phyloP scores from a whole-genome alignment of 768 basidiomycete genomes.

The Mycena latifolia region DNA sequence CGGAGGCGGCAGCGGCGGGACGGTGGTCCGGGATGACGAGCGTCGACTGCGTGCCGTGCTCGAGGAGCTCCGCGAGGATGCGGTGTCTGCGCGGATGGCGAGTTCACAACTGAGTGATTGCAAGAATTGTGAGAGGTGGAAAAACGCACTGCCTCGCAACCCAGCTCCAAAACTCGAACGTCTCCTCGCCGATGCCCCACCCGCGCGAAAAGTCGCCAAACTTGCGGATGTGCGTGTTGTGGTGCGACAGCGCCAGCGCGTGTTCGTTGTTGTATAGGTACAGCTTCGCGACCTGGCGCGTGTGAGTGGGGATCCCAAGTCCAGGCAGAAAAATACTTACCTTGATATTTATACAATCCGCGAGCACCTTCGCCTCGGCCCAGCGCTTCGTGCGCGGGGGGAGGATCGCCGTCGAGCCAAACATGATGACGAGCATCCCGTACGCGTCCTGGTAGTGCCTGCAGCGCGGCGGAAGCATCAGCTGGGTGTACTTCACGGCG shows the following conservation, averaged over 20 bases:
- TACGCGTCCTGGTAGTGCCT: slow-evolving; percentile 98
- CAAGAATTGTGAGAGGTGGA: too few relatives aligned
- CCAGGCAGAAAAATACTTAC: slow-evolving; percentile 51
- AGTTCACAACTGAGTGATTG: neutral
- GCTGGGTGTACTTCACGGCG: slow-evolving; percentile 22
- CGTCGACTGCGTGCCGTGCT: slow-evolving; percentile 78
- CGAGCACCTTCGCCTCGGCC: slow-evolving; percentile 98
- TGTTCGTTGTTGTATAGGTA: slow-evolving; percentile 94
- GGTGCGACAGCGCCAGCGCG: slow-evolving; percentile 81
- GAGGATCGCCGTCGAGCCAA: slow-evolving; percentile 86
- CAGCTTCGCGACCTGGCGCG: slow-evolving; percentile 82
- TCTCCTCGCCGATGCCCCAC: slow-evolving; percentile 98
- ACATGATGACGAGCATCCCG: slow-evolving; percentile 86
- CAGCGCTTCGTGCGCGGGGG: slow-evolving; percentile 96
- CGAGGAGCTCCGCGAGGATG: slow-evolving; percentile 90
- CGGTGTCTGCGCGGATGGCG: slow-evolving; percentile 71
- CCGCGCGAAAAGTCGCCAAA: slow-evolving; percentile 90
- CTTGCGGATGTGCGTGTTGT: slow-evolving; percentile 86
- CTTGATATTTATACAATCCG: slow-evolving; percentile 93
- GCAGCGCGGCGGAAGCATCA: slow-evolving; percentile 33
- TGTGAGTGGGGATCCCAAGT: neutral
- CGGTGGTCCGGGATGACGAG: slow-evolving; percentile 69
- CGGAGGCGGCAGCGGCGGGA: slow-evolving; percentile 34
- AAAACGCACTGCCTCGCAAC: slow-evolving; percentile 85
- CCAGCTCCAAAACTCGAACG: slow-evolving; percentile 99